Percentiles rank a stretch among this genome's conserved stretches.
Conservation (phyloP, 1,139 yeast genomes). For the Entelexis sorbosivorans region DNA sequence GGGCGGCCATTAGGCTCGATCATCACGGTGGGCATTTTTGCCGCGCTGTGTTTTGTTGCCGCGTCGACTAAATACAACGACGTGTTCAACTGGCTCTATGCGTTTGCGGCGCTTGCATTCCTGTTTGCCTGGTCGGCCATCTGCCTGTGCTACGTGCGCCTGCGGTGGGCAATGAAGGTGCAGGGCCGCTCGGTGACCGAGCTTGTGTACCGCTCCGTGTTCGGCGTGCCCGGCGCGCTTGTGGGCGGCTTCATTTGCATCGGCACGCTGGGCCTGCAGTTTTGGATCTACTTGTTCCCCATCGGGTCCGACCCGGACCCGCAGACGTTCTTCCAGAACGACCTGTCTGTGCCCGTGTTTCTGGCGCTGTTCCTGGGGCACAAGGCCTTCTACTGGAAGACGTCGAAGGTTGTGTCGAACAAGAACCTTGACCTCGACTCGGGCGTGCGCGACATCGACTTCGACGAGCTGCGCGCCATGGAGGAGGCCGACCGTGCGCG, state of each 20-base stretch:
- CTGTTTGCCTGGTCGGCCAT: conserved; percentile 70
- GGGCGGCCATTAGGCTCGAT: conserved; percentile 53
- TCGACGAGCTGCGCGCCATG: conserved; percentile 34
- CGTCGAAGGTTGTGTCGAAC: conserved; percentile 26
- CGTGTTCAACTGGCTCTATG: conserved; percentile 70
- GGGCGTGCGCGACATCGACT: conserved; percentile 46
- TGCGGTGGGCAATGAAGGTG: conserved; percentile 58
- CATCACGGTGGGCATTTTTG: conserved; percentile 44
- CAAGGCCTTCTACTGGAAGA: conserved; percentile 34
- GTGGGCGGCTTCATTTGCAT: conserved; percentile 40
- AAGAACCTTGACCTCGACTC: conserved; percentile 37
- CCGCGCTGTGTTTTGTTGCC: conserved; percentile 52
- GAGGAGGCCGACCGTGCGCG: conserved; percentile 22
- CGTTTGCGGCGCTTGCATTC: conserved; percentile 70
- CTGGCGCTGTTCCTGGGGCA: conserved; percentile 41
- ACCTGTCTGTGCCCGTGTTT: conserved; percentile 45
- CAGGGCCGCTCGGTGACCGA: conserved; percentile 58
- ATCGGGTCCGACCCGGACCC: conserved; percentile 28
- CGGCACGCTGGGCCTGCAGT: conserved; percentile 54
- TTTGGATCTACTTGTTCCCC: conserved; percentile 71
- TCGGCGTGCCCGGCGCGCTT: conserved; percentile 61
- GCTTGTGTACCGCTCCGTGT: conserved; percentile 56
- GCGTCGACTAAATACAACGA: conserved; percentile 64
- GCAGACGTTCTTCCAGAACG: conserved; percentile 43
- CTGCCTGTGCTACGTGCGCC: conserved; percentile 63